These are phyloP conservation scores for Camellia granthamiana DNA, from an alignment of 148 eudicot genomes.

Conservation along the genomic window DNA sequence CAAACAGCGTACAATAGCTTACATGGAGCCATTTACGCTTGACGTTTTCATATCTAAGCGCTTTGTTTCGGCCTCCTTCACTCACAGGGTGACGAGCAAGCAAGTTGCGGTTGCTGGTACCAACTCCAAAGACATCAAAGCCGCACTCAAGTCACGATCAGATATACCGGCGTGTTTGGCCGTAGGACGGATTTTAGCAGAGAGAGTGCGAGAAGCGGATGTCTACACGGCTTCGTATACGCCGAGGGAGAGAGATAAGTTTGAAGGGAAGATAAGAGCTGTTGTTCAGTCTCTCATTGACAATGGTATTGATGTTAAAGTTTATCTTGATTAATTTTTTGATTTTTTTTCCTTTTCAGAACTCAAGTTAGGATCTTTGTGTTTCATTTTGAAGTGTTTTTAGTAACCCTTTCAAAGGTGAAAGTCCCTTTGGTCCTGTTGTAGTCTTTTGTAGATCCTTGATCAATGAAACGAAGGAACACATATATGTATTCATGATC, in stretches of 20 bases:
- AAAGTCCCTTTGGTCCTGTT: background rate
- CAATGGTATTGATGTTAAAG: constrained; percentile 81
- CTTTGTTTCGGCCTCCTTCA: constrained; percentile 87
- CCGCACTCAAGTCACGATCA: constrained; percentile 68
- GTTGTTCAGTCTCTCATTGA: constrained; percentile 94
- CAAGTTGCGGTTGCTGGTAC: constrained; percentile 96
- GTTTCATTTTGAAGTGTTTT: background rate
- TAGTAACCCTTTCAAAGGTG: background rate
- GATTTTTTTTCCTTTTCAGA: too few species aligned
- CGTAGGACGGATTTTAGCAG: constrained; percentile 67
- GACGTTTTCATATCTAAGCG: constrained; percentile 92
- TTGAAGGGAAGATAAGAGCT: constrained; percentile 94
- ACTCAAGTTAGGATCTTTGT: too few species aligned
- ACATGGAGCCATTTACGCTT: constrained; percentile 87
- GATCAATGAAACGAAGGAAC: background rate
- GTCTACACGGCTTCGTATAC: constrained; percentile 92
- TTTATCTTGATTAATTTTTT: constrained; percentile 62
- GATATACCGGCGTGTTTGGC: constrained; percentile 96
- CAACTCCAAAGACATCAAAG: constrained; percentile 89
- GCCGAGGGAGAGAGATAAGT: constrained; percentile 87
- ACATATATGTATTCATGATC: background rate
- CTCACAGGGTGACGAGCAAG: constrained; percentile 88
- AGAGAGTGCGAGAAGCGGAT: constrained; percentile 91
- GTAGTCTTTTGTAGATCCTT: background rate
- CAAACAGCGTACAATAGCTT: constrained; percentile 91